phyloP scores from a whole-genome alignment of 371 early-diverging fungal species.

The Mortierella sp. region DNA sequence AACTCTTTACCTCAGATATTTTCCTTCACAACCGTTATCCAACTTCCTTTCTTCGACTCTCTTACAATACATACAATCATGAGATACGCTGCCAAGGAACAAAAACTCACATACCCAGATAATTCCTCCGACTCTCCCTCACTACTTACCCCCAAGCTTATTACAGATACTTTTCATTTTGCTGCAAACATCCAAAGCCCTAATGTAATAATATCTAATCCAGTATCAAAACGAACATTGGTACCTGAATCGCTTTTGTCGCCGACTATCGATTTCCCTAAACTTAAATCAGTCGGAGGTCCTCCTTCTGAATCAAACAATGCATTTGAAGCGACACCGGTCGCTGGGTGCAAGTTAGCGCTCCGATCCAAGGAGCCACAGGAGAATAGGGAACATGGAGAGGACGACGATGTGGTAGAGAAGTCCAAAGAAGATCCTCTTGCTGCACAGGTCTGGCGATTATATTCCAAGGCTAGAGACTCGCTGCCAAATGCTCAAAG shows the following conservation, averaged over 20 bases:
- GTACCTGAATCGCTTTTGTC: constrained; percentile 33
- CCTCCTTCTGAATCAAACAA: not conserved
- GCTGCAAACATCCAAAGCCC: not conserved
- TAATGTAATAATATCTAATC: constrained; percentile 5
- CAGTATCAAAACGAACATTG: not conserved
- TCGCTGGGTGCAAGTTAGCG: not conserved
- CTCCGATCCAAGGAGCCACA: not conserved
- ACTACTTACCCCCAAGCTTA: not conserved
- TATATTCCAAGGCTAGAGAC: constrained; percentile 75
- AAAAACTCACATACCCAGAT: not conserved
- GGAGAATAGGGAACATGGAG: not conserved
- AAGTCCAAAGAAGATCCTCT: constrained; percentile 61
- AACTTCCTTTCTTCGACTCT: not conserved
- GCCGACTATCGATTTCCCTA: constrained; percentile 28
- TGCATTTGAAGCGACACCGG: not conserved
- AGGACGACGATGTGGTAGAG: constrained; percentile 34
- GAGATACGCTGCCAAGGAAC: not conserved
- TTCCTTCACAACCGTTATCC: not conserved
- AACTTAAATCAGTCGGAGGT: constrained; percentile 17
- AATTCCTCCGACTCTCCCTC: not conserved
- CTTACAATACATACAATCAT: not conserved
- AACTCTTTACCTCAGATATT: too few relatives aligned
- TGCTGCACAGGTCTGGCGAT: constrained; percentile 72
- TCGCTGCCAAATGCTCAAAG: constrained; percentile 69
- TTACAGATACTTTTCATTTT: not conserved